These are phyloP conservation scores for Leccinum idahoense DNA, from an alignment of 1,284 basidiomycete species.

Conservation along the genomic window DNA sequence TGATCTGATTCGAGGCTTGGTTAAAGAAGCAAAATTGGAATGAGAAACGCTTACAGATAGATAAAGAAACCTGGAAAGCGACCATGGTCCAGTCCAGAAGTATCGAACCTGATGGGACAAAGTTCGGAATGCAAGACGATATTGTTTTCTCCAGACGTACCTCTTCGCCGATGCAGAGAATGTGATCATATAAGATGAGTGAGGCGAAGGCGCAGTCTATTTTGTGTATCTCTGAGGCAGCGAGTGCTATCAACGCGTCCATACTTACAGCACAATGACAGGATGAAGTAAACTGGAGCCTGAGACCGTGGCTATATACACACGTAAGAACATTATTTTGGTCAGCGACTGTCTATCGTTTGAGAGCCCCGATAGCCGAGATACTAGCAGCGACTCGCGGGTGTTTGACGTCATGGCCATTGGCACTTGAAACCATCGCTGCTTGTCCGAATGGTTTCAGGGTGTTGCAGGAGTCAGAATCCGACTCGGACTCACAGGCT, in stretches of 20 bases:
- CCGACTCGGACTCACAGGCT: neutral
- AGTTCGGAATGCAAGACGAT: neutral
- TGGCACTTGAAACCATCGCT: neutral
- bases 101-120: slow-evolving; percentile 6
- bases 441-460: neutral
- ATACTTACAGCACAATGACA: neutral
- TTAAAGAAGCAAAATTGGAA: neutral
- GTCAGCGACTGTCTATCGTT: neutral
- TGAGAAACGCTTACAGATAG: slow-evolving; percentile 1
- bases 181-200: slow-evolving; percentile 9
- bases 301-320: neutral
- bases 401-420: neutral
- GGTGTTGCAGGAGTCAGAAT: neutral
- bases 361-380: neutral
- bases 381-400: neutral
- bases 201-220: slow-evolving; percentile 1
- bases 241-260: neutral
- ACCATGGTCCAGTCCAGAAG: slow-evolving; percentile 9
- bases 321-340: neutral
- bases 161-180: slow-evolving; percentile 9
- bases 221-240: neutral
- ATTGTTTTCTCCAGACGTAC: neutral
- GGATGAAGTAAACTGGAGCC: neutral
- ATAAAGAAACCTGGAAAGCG: slow-evolving; percentile 10
- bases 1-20: slow-evolving; percentile 4